Conservation (phyloP, 2,329 filamentous ascomycete species). For the Trichocomaceae sp. region DNA sequence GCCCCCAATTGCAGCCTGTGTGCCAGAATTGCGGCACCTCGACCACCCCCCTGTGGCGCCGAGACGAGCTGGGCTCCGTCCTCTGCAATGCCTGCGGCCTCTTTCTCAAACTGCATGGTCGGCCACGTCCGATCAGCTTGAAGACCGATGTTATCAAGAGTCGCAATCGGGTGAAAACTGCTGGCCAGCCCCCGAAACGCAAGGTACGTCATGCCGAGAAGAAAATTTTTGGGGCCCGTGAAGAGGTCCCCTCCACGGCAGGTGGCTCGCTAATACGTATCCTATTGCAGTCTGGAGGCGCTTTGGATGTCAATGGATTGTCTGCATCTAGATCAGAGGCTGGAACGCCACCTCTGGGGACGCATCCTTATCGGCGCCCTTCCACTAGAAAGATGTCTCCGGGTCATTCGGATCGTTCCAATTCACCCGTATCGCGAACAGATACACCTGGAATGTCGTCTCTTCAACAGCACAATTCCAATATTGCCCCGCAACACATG, state of each 20-base stretch:
- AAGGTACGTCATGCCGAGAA: slow-evolving; percentile 56
- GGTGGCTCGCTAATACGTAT: slow-evolving; percentile 22
- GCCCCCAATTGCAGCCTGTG: slow-evolving; percentile 72
- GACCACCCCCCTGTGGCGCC: slow-evolving; percentile 92
- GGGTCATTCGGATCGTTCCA: slow-evolving; percentile 65
- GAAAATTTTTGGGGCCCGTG: slow-evolving; percentile 19
- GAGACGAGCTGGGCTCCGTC: slow-evolving; percentile 90
- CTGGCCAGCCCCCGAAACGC: slow-evolving; percentile 69
- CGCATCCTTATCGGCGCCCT: slow-evolving; percentile 55
- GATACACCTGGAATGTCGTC: slow-evolving; percentile 62
- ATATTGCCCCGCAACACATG: slow-evolving; percentile 66
- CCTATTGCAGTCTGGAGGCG: slow-evolving; percentile 34
- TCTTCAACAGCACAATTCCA: slow-evolving; percentile 55
- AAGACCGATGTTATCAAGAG: slow-evolving; percentile 99
- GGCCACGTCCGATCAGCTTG: slow-evolving; percentile 85
- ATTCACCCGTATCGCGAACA: slow-evolving; percentile 73
- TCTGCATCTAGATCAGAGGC: slow-evolving; percentile 51
- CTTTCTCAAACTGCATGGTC: slow-evolving; percentile 93
- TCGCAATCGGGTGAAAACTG: slow-evolving; percentile 93
- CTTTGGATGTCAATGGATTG: slow-evolving; percentile 52
- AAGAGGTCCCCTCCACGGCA: slow-evolving; percentile 6
- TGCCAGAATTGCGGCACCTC: slow-evolving; percentile 96
- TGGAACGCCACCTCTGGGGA: slow-evolving; percentile 50
- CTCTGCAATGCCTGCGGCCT: slow-evolving; percentile 98
- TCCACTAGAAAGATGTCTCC: slow-evolving; percentile 63